Conservation (phyloP, 2,329 filamentous ascomycete species). For the Penicillium sp. region DNA sequence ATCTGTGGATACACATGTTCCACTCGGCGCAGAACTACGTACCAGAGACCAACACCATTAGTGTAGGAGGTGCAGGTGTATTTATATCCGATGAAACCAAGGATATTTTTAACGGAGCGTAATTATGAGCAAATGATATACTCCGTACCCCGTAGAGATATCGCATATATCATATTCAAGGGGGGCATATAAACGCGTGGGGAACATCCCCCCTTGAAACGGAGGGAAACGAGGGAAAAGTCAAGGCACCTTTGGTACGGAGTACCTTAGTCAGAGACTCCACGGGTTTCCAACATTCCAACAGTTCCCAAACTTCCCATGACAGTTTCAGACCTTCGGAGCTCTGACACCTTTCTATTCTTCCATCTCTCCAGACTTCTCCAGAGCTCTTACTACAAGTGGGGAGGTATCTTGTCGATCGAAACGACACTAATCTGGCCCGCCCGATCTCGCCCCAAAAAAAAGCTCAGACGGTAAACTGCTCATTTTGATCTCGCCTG, state of each 20-base stretch:
- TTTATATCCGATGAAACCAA: not conserved
- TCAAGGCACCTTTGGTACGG: too few relatives aligned
- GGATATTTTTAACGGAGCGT: too few relatives aligned
- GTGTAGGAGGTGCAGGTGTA: not conserved
- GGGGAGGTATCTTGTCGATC: slow-evolving; percentile 17
- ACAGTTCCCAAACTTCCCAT: not conserved
- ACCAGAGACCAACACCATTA: not conserved
- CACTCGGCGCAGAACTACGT: not conserved
- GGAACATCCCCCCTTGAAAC: too few relatives aligned
- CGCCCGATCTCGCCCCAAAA: slow-evolving; percentile 19
- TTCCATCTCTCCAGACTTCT: not conserved
- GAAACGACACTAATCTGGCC: slow-evolving; percentile 17
- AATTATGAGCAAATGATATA: too few relatives aligned
- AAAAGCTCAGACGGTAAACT: slow-evolving; percentile 20
- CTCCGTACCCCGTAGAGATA: too few relatives aligned
- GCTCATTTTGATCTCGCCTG: slow-evolving; percentile 18
- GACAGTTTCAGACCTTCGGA: not conserved
- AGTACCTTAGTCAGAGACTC: too few relatives aligned
- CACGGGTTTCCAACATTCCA: too few relatives aligned
- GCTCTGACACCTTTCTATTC: not conserved
- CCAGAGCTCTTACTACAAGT: not conserved
- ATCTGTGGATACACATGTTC: slow-evolving; percentile 7
- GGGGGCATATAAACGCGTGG: too few relatives aligned
- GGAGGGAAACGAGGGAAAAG: too few relatives aligned
- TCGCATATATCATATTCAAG: too few relatives aligned